Evolutionary conservation across 768 basidiomycete genomes (phyloP), one percentile per base, ranked within the genome.

Genomic region (Amanita pseudoporphyria): DNA sequence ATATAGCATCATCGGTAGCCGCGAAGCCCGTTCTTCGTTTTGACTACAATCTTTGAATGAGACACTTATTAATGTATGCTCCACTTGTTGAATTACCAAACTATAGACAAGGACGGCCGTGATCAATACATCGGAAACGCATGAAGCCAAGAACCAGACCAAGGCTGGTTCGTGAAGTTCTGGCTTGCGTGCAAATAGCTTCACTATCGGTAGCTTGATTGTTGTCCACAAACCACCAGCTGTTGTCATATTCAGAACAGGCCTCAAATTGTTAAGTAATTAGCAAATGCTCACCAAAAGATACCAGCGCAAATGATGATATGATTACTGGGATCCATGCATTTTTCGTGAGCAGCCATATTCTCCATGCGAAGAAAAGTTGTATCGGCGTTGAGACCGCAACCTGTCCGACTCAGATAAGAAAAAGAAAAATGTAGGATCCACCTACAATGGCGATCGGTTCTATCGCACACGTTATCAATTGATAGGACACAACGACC

Each of bases 361-460:
- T 71, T 40, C 71, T 62, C 66, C 70, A 71, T 0, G 71, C 71
- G 42, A 73, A 66, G 59, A 72, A 73, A 9, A 75, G 53, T 56
- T 75, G 73, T 16, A 75, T 73, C 0, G 72, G 71, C 6, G 71
- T 73, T 2, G 72, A 75, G 6, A 73, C 63, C 1, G 66, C 61
- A 3, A 71, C 70, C 70, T 70, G 45, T 5, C 3, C 42, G n/a
- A 13, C 40, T 30, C n/a, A 7, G 30, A 16, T n/a, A 7, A 43
- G 16, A 21, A 19, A 7, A 36, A 48, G 12, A 32, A 21, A 16
- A n/a, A n/a, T 22, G 26, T 3, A 31, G 30, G 30, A 47, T 42
- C 41, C 30, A 48, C 65, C 47, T 53, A 65, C 62, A 50, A 64
- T 64, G 9, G 60, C 55, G 37, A 63, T 56, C 28, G 69, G 69